These are phyloP conservation scores for Hortiboletus rubellus DNA, from an alignment of 1,284 basidiomycete species.

Conservation along the genomic window DNA sequence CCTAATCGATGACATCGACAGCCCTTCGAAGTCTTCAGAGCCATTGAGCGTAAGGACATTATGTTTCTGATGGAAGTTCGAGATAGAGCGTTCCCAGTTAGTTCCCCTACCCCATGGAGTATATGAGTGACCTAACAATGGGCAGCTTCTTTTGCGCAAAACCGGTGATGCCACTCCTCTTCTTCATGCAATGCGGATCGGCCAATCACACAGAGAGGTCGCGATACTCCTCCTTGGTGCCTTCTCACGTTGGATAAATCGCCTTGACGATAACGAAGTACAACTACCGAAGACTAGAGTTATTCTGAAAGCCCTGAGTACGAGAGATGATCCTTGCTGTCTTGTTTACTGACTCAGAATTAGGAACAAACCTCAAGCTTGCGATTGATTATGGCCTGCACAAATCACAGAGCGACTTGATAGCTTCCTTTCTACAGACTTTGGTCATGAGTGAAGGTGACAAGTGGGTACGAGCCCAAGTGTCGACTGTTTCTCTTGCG, in stretches of 20 bases:
- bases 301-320: conserved; percentile 73
- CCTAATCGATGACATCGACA: conserved; percentile 30
- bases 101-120: neutral
- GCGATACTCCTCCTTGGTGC: conserved; percentile 76
- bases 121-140: conserved; percentile 5
- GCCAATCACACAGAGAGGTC: conserved; percentile 69
- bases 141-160: conserved; percentile 68
- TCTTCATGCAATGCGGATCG: conserved; percentile 79
- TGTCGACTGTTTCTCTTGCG: conserved; percentile 58
- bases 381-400: conserved; percentile 81
- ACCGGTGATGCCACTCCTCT: conserved; percentile 75
- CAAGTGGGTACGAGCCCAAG: conserved; percentile 68
- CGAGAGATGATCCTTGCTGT: conserved; percentile 22
- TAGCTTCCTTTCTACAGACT: conserved; percentile 80
- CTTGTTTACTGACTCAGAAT: conserved; percentile 14
- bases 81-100: conserved; percentile 74
- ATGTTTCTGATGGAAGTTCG: conserved; percentile 77
- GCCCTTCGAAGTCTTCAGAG: conserved; percentile 74
- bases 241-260: conserved; percentile 79
- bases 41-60: conserved; percentile 71
- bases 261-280: conserved; percentile 71
- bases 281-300: conserved; percentile 60
- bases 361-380: conserved; percentile 76
- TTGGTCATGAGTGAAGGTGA: conserved; percentile 87
- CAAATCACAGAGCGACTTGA: conserved; percentile 73